Percentiles rank a stretch among this genome's conserved stretches.
These are phyloP conservation scores for Fragaria iinumae DNA, from an alignment of 306 rosid genomes.

Conservation along the genomic window DNA sequence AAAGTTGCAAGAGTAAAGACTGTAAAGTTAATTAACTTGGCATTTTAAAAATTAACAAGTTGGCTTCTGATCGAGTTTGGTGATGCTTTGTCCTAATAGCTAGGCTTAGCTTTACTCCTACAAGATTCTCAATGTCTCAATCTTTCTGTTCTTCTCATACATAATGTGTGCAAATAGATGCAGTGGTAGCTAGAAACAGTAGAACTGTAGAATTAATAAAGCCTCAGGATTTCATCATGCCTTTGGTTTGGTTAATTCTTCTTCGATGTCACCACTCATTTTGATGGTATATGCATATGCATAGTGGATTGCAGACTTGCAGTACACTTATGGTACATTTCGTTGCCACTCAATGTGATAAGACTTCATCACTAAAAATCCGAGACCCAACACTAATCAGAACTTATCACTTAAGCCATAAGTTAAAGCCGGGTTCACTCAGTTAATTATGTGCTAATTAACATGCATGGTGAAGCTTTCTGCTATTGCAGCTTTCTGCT, in stretches of 20 bases:
- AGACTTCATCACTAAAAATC: background rate
- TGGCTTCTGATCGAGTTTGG: background rate
- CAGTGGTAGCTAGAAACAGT: conserved; percentile 3
- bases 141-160: background rate
- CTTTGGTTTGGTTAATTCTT: background rate
- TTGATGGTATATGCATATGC: background rate
- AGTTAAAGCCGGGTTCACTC: background rate
- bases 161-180: conserved; percentile 1
- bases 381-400: background rate
- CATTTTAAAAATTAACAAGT: background rate
- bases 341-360: background rate
- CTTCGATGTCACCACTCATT: background rate
- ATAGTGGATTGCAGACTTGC: background rate
- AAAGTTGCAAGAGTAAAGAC: background rate
- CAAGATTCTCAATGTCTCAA: background rate
- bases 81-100: conserved; percentile 10
- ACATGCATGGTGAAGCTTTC: background rate
- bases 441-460: background rate
- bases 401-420: background rate
- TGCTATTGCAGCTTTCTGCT: conserved; percentile 21
- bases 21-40: background rate
- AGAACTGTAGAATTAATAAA: background rate
- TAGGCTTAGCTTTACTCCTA: background rate
- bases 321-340: background rate
- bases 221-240: background rate